These are phyloP conservation scores for Aspergillus fischeri DNA, from an alignment of 2,329 filamentous ascomycete species.

Conservation along the genomic window DNA sequence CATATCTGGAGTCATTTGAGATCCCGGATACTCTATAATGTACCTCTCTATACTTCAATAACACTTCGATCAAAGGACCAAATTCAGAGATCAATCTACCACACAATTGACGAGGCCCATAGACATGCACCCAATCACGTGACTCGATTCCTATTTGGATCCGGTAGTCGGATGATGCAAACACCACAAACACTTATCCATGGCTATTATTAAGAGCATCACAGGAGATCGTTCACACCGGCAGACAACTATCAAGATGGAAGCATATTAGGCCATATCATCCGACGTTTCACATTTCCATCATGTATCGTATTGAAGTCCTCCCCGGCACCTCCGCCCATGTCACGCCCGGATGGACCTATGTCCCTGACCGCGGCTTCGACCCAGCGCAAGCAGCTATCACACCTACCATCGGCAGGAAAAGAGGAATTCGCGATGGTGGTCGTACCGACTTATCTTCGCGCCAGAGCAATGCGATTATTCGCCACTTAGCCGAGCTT, in stretches of 20 bases:
- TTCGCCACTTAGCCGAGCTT: constrained; percentile 76
- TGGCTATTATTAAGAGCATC: neutral
- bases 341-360: constrained; percentile 82
- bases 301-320: constrained; percentile 73
- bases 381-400: constrained; percentile 53
- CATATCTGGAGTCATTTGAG: neutral
- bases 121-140: neutral
- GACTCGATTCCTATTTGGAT: neutral
- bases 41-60: neutral
- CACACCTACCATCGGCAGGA: constrained; percentile 55
- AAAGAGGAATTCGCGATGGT: constrained; percentile 64
- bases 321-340: constrained; percentile 67
- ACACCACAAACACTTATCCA: constrained; percentile 15
- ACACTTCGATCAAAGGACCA: neutral
- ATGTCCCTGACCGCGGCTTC: constrained; percentile 71
- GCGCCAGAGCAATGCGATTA: constrained; percentile 75
- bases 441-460: constrained; percentile 65
- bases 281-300: neutral
- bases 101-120: too few species aligned
- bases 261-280: neutral
- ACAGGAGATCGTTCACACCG: neutral
- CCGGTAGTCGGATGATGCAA: constrained; percentile 8
- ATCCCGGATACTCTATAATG: neutral
- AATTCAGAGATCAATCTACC: neutral
- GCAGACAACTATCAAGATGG: neutral